Evolutionary conservation across 805 yeast genomes (phyloP), one percentile per base, ranked within the genome.

Genomic region (Yarrowia phangngaensis): DNA sequence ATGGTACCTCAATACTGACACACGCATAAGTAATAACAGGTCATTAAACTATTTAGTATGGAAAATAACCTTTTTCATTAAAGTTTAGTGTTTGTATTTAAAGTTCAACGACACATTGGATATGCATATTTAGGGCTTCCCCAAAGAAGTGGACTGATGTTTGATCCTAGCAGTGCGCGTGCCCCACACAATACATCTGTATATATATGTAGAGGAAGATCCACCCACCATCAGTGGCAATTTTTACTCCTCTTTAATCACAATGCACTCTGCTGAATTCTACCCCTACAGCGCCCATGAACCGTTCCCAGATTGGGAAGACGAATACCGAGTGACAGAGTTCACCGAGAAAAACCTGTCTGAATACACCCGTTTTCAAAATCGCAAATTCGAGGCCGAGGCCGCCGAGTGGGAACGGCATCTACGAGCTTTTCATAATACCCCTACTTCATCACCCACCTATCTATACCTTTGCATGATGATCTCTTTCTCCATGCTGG

Each of bases 61-160:
- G n/a, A n/a, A n/a, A n/a, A n/a, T n/a, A n/a, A n/a, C n/a, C n/a
- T n/a, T n/a, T n/a, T n/a, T n/a, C n/a, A n/a, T n/a, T n/a, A n/a
- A n/a, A n/a, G n/a, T n/a, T n/a, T n/a, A n/a, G n/a, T n/a, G n/a
- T n/a, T n/a, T n/a, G n/a, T n/a, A n/a, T n/a, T 35, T 30, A 6
- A 17, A n/a, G 43, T 35, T 35, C 17, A 24, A 30, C 22, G 43
- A 24, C 26, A 30, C 43, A 17, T 24, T 13, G n/a, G 30, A 24
- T 17, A 22, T 24, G 30, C 43, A 35, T 16, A 16, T 24, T 17
- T 22, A 2, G 26, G 16, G 43, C 45, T 36, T 32, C 23, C 45
- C 45, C 19, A 17, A 12, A 38, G 45, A 38, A 38, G 45, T 38
- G 45, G 45, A 38, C 45, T 38, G 45, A 38, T 38, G 45, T 38